A percentile compares a stretch with the other conserved stretches of the same genome.
Evolutionary conservation across 148 eudicot genomes (phyloP).

Genomic region (Fagopyrum homotropicum): DNA sequence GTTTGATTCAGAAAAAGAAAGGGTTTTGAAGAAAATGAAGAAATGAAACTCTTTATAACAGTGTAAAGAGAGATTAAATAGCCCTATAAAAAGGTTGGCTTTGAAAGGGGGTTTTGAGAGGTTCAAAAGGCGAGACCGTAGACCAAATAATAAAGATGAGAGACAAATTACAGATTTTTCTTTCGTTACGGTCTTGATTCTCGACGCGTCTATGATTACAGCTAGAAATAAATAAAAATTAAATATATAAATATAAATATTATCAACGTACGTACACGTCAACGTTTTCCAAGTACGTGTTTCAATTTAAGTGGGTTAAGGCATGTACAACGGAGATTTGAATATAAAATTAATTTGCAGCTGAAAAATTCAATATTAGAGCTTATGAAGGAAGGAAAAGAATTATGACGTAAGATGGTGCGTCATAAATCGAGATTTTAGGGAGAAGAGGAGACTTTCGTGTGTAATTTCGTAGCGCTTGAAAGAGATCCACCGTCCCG

Average conservation of each 20-base stretch:
- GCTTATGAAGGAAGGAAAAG: neutral
- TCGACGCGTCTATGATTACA: conserved; percentile 7
- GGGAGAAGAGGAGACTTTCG: neutral
- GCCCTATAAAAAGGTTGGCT: conserved; percentile 37
- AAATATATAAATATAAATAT: neutral
- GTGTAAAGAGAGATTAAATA: conserved; percentile 31
- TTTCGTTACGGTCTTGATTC: conserved; percentile 1
- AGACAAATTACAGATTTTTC: neutral
- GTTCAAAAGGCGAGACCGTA: conserved; percentile 16
- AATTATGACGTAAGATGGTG: conserved; percentile 12
- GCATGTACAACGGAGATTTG: neutral
- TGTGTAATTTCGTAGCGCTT: conserved; percentile 13
- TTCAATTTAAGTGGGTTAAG: neutral
- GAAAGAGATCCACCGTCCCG: conserved; percentile 55
- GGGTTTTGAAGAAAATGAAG: conserved; percentile 7
- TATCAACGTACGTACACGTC: conserved; percentile 9
- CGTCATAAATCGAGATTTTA: conserved; percentile 2
- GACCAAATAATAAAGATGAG: conserved; percentile 12
- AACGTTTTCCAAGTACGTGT: neutral
- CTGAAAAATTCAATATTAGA: neutral
- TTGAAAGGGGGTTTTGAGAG: conserved; percentile 14
- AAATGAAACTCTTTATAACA: conserved; percentile 15
- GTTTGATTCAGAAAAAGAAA: no score
- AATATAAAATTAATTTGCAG: neutral
- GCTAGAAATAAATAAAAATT: neutral